Evolutionary conservation across 2,329 filamentous ascomycete genomes (phyloP), one percentile per base, ranked within the genome.

Genomic region (Colletotrichum eleusines): DNA sequence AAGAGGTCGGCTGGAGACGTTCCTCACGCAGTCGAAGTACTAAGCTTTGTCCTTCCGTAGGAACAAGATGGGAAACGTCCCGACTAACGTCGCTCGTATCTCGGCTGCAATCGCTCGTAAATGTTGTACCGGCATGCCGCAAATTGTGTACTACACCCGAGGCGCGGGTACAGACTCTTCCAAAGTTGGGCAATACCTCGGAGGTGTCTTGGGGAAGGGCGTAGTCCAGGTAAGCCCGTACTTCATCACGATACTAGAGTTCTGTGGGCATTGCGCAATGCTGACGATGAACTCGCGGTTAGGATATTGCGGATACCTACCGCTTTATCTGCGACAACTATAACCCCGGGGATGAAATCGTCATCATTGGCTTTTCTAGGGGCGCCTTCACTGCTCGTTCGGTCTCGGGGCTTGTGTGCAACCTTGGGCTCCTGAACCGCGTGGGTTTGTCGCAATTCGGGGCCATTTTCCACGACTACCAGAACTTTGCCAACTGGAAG

Each of bases 331-430:
- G 77, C 58, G 76, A 79, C 53, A 82, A 82, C 75, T 81, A 77
- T 65, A 74, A 75, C 44, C 75, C 74, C 5, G 77, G 76, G 1
- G 78, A 80, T 58, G 78, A 81, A 66, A 77, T 81, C 33, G 74
- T 80, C 23, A 77, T 80, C 40, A 74, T 81, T 38, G 80, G 80
- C 18, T 81, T 81, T 74, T 81, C 80, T 0, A 76, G 80, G 2
- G 80, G 80, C 28, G 80, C 80, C 28, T 81, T 80, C 64, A 81
- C 80, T 0, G 80, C 79, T n/a, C 79, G 80, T 14, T 78, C 79
- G 1, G 76, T 81, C 5, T 77, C 79, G 3, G 74, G 71, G 12
- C 62, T 78, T 66, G 67, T 79, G 7, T 68, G 63, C 31, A 70
- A 63, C 33, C 33, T 73, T 7, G 72, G 72, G 11, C 58, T 73